Evolutionary conservation across 192 early-diverging fungal species (phyloP), one percentile per base, ranked within the genome.

Genomic region (Linnemannia zychae): DNA sequence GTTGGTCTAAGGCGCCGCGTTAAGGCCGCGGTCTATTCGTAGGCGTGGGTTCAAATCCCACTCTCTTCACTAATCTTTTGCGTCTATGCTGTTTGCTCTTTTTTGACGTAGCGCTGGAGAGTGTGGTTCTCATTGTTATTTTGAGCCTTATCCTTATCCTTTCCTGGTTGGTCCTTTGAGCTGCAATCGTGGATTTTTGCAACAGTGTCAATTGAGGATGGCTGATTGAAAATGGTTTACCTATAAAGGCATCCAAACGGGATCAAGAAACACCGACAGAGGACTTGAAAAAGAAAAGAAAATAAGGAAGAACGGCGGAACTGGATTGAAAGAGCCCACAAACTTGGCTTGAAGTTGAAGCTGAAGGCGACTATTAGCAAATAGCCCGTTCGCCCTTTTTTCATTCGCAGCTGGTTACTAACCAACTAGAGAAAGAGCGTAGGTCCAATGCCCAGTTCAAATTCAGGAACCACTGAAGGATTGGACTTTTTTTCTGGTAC

Each of bases 11-110:
- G 71, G 71, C 71, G 71, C 71, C 71, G 49, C 71, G 71, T 73
- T 73, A 73, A 73, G 72, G 72, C 72, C 72, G 72, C 50, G 72
- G 72, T 73, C 72, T 73, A 73, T 73, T 73, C 72, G 74, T 75
- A 75, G 74, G 74, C 74, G 74, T 75, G 74, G 74, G 74, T 75
- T 75, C 74, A 75, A 75, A 75, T 75, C 74, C 74, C 74, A 75
- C 74, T 75, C 74, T 75, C 74, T 75, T 75, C 74, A 75, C 44
- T 65, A 65, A 13, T 67, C 31, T 75, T 74, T 63, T 63, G n/a
- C 57, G 4, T 2, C 0, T 5, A 9, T 31, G 1, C 24, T 60
- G 24, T 22, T 50, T 20, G 7, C 34, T 53, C 22, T 60, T 36
- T 50, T 18, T n/a, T 5, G 33, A n/a, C 1, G 4, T 15, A 5